These are phyloP conservation scores for Fusarium albosuccineum DNA, from an alignment of 2,329 filamentous ascomycete genomes.

Conservation along the genomic window DNA sequence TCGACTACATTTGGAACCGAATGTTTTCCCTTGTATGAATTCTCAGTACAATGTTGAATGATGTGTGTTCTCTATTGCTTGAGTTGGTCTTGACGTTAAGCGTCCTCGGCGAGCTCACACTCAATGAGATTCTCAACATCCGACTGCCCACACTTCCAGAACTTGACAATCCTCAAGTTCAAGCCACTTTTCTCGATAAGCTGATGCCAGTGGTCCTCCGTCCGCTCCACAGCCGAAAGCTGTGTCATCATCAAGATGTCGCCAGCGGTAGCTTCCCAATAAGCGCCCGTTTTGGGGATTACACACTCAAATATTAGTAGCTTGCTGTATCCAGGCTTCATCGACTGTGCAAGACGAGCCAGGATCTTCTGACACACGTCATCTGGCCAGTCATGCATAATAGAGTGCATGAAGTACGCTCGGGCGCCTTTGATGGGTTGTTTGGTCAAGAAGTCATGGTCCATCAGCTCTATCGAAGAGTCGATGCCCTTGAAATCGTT, in stretches of 20 bases:
- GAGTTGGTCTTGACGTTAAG: too few species aligned
- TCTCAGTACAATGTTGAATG: too few species aligned
- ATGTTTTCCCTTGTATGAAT: too few species aligned
- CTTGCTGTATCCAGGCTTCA: slow-evolving; percentile 52
- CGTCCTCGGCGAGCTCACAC: slow-evolving; percentile 27
- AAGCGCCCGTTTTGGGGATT: slow-evolving; percentile 48
- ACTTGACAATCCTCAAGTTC: slow-evolving; percentile 35
- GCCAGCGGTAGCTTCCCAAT: slow-evolving; percentile 46
- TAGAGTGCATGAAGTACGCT: slow-evolving; percentile 40
- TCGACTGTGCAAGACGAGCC: slow-evolving; percentile 26
- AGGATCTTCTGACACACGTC: slow-evolving; percentile 50
- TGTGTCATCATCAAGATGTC: slow-evolving; percentile 51
- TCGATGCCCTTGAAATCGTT: slow-evolving; percentile 19
- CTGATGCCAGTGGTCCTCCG: slow-evolving; percentile 31
- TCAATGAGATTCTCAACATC: slow-evolving; percentile 39
- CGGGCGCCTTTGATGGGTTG: slow-evolving; percentile 41
- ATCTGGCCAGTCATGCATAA: slow-evolving; percentile 63
- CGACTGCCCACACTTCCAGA: slow-evolving; percentile 31
- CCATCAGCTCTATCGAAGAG: slow-evolving; percentile 12
- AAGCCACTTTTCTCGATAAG: slow-evolving; percentile 26
- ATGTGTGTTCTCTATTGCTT: too few species aligned
- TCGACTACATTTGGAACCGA: too few species aligned
- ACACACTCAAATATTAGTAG: slow-evolving; percentile 52
- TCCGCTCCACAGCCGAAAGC: slow-evolving; percentile 37
- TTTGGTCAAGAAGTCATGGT: slow-evolving; percentile 43